These are phyloP conservation scores for Epichloe elymi DNA, from an alignment of 2,329 filamentous ascomycete species.

Conservation along the genomic window DNA sequence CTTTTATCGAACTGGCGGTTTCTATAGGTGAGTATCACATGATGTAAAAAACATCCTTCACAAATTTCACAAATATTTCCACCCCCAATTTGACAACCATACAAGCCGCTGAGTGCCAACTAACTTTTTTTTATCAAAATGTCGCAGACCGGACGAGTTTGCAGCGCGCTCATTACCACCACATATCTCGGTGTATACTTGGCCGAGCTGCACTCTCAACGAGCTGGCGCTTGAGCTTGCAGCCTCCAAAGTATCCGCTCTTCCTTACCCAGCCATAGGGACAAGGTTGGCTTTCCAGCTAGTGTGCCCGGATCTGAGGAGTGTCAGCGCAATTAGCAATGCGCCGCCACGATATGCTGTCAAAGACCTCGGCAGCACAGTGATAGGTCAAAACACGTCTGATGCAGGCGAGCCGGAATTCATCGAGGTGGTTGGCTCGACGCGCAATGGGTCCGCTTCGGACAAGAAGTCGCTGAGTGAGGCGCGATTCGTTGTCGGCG, in stretches of 20 bases:
- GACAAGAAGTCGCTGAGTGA: constrained; percentile 68
- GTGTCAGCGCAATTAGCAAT: constrained; percentile 14
- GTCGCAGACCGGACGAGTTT: constrained; percentile 57
- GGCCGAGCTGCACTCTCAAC: constrained; percentile 65
- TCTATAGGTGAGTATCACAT: constrained; percentile 44
- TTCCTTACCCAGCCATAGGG: constrained; percentile 64
- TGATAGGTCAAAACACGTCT: constrained; percentile 51
- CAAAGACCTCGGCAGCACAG: constrained; percentile 72
- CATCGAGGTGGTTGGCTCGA: constrained; percentile 19
- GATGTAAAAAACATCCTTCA: neutral
- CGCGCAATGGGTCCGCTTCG: constrained; percentile 39
- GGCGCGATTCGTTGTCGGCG: constrained; percentile 72
- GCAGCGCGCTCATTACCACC: constrained; percentile 43
- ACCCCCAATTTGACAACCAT: too few species aligned
- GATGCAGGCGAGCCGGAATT: constrained; percentile 28
- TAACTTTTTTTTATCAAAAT: neutral
- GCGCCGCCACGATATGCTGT: constrained; percentile 48
- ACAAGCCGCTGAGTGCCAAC: too few species aligned
- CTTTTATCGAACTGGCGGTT: constrained; percentile 63
- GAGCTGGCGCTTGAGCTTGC: constrained; percentile 71
- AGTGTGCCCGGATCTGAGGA: constrained; percentile 62
- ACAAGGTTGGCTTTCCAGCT: constrained; percentile 80
- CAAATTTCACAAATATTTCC: too few species aligned
- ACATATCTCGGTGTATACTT: constrained; percentile 73
- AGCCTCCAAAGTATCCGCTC: constrained; percentile 47